These are phyloP conservation scores for Yamadazyma sp. DNA, from an alignment of 1,139 yeast species.

Conservation along the genomic window DNA sequence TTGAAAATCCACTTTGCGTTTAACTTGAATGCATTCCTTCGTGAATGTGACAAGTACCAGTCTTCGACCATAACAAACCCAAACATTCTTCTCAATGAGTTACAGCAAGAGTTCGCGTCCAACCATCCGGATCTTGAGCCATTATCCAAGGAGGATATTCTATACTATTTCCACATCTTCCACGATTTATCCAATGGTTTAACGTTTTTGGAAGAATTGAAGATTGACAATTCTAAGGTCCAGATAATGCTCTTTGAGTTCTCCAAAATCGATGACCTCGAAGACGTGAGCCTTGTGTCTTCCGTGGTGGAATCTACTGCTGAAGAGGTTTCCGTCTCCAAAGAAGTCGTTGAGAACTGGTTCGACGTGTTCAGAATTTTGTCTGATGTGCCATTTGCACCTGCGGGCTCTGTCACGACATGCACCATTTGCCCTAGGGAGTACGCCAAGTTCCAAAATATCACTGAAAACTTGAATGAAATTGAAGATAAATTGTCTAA, in stretches of 20 bases:
- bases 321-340: slow-evolving; percentile 16
- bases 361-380: slow-evolving; percentile 31
- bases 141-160: slow-evolving; percentile 28
- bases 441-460: slow-evolving; percentile 18
- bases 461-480: slow-evolving; percentile 13
- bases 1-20: slow-evolving; percentile 23
- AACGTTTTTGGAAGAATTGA: slow-evolving; percentile 31
- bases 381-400: slow-evolving; percentile 30
- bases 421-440: slow-evolving; percentile 35
- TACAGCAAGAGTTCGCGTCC: slow-evolving; percentile 21
- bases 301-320: slow-evolving; percentile 19
- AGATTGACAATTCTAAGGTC: slow-evolving; percentile 26
- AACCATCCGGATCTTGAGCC: slow-evolving; percentile 21
- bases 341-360: slow-evolving; percentile 30
- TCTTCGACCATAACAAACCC: slow-evolving; percentile 19
- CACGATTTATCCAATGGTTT: slow-evolving; percentile 32
- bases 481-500: slow-evolving; percentile 18
- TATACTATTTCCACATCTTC: slow-evolving; percentile 28
- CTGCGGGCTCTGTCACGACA: slow-evolving; percentile 22
- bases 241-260: slow-evolving; percentile 23
- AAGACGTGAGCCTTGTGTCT: slow-evolving; percentile 12
- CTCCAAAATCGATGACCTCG: slow-evolving; percentile 13
- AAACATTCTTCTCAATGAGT: slow-evolving; percentile 16
- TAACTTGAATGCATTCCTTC: slow-evolving; percentile 26
- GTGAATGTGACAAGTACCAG: slow-evolving; percentile 23